Conservation (phyloP, 2,329 filamentous ascomycete genomes). For the Harringtonia lauricola region DNA sequence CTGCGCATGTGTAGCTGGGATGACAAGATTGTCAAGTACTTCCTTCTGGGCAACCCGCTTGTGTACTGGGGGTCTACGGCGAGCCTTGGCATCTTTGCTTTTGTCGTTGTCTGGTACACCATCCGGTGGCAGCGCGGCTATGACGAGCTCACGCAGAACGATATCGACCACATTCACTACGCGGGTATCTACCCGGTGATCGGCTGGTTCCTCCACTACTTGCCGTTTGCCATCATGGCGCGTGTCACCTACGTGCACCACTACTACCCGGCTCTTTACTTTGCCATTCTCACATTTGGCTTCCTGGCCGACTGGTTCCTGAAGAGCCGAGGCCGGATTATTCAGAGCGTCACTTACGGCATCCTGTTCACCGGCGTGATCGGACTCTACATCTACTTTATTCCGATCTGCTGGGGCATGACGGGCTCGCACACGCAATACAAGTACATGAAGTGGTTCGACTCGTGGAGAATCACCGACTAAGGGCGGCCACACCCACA, state of each 20-base stretch:
- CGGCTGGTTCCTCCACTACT: conserved; percentile 93
- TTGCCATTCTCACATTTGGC: conserved; percentile 80
- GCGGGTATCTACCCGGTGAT: conserved; percentile 81
- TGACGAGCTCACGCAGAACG: conserved; percentile 63
- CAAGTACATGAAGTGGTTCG: conserved; percentile 88
- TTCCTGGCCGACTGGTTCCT: conserved; percentile 83
- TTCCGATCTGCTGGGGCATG: conserved; percentile 95
- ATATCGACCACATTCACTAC: conserved; percentile 94
- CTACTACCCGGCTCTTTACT: conserved; percentile 97
- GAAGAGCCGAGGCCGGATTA: conserved; percentile 48
- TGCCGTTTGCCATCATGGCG: conserved; percentile 94
- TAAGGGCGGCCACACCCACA: conserved; percentile 15
- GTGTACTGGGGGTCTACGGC: conserved; percentile 93
- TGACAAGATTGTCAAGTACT: conserved; percentile 92
- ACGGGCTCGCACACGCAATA: conserved; percentile 74
- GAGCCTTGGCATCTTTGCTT: conserved; percentile 60
- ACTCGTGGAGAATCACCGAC: conserved; percentile 74
- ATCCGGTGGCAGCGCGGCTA: conserved; percentile 95
- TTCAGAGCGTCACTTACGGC: conserved; percentile 61
- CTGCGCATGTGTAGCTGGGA: conserved; percentile 99
- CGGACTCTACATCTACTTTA: conserved; percentile 79
- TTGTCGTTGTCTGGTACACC: conserved; percentile 72
- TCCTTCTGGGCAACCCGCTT: conserved; percentile 90
- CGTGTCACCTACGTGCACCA: conserved; percentile 98
- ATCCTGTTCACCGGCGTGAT: conserved; percentile 64